These are phyloP conservation scores for Aspergillus sp. DNA, from an alignment of 2,329 filamentous ascomycete species.

Conservation along the genomic window DNA sequence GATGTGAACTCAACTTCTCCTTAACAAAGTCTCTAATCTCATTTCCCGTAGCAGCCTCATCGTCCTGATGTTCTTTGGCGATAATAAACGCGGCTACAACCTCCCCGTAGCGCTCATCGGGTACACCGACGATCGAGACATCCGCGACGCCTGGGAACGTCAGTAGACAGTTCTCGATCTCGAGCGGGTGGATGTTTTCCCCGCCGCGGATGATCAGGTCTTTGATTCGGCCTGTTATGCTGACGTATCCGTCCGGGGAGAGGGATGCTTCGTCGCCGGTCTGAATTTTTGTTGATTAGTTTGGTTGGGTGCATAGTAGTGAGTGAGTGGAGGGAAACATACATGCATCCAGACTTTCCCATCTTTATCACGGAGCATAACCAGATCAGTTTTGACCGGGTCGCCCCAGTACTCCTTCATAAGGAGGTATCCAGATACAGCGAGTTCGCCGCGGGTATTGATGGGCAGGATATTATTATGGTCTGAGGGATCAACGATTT, in stretches of 20 bases:
- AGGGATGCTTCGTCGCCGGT: conserved; percentile 90
- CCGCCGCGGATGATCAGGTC: conserved; percentile 93
- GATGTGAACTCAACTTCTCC: conserved; percentile 68
- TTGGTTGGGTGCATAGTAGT: background rate
- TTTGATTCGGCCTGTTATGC: conserved; percentile 89
- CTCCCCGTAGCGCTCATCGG: conserved; percentile 82
- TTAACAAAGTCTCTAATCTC: conserved; percentile 72
- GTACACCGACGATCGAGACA: conserved; percentile 78
- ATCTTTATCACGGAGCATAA: conserved; percentile 57
- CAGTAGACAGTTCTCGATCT: conserved; percentile 86
- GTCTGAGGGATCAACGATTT: conserved; percentile 73
- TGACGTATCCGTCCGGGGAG: conserved; percentile 77
- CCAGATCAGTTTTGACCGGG: conserved; percentile 65
- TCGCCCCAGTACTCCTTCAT: conserved; percentile 94
- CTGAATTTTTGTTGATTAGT: conserved; percentile 37
- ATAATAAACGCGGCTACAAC: conserved; percentile 82
- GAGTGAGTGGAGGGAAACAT: conserved; percentile 19
- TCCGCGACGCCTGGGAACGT: conserved; percentile 69
- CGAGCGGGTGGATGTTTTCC: conserved; percentile 93
- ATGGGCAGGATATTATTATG: conserved; percentile 59
- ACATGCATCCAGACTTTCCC: conserved; percentile 75
- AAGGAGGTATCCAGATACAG: conserved; percentile 77
- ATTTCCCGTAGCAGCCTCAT: conserved; percentile 51
- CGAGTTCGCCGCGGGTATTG: conserved; percentile 74
- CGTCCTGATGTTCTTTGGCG: conserved; percentile 32